Conservation (phyloP, 2,329 filamentous ascomycete genomes). For the Golovinomyces cichoracearum region DNA sequence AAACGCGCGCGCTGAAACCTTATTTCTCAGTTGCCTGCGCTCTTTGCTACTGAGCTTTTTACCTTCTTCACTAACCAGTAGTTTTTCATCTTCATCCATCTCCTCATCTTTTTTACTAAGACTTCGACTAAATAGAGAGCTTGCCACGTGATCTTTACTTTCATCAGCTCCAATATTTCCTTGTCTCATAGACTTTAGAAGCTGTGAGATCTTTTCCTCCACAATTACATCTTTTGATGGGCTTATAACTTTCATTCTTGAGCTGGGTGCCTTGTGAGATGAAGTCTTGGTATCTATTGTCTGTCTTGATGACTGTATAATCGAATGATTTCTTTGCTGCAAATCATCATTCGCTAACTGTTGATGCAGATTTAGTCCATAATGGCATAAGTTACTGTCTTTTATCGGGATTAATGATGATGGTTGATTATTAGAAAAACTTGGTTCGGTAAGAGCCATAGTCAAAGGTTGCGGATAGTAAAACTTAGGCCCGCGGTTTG, state of each 20-base stretch:
- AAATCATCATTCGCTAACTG: constrained; percentile 60
- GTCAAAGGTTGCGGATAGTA: constrained; percentile 28
- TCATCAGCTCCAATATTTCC: constrained; percentile 30
- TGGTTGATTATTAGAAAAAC: constrained; percentile 30
- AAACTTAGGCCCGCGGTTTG: constrained; percentile 29
- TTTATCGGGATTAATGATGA: constrained; percentile 21
- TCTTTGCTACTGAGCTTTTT: constrained; percentile 99
- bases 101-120: constrained; percentile 81
- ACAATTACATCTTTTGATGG: constrained; percentile 37
- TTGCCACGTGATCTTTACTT: constrained; percentile 21
- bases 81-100: constrained; percentile 91
- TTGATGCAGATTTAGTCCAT: constrained; percentile 85
- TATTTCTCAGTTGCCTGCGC: constrained; percentile 88
- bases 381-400: constrained; percentile 36
- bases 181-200: constrained; percentile 71
- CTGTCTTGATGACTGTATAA: constrained; percentile 14
- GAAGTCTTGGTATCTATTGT: background rate
- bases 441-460: constrained; percentile 43
- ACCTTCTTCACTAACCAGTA: constrained; percentile 86
- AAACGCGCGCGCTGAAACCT: constrained; percentile 93
- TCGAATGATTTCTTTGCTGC: constrained; percentile 36
- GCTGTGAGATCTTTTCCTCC: constrained; percentile 80
- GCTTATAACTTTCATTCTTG: constrained; percentile 4
- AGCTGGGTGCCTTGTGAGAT: background rate
- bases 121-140: constrained; percentile 36